Evolutionary conservation across 805 yeast genomes (phyloP), one percentile per base, ranked within the genome.

Genomic region (Candida oleophila): DNA sequence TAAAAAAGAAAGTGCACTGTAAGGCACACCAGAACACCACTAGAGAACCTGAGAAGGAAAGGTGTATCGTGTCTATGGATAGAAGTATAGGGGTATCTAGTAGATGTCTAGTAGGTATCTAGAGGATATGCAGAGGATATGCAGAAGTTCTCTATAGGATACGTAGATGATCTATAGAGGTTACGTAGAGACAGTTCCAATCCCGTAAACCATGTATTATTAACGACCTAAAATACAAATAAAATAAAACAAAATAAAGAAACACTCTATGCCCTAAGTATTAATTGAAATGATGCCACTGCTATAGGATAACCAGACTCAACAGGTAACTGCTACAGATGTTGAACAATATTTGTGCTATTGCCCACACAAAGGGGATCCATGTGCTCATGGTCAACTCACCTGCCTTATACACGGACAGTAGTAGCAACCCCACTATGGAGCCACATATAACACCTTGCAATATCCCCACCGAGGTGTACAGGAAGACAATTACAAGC

Each of bases 361-460:
- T 64, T 0, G 83, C 95, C 81, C 91, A 88, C 46, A 86, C 78
- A 53, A 92, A 76, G 0, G 99, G 98, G 5, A 92, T 81, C 99
- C 99, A 92, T 0, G 97, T 88, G 11, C 95, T 85, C 95, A 94
- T 88, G 19, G 86, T 78, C 56, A 92, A 81, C 20, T 85, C 74
- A 0, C 96, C 96, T 0, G 96, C 82, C 45, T 77, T 73, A 66
- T 91, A 91, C 5, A 90, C 77, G 1, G 89, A 87, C 32, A 84
- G 84, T 15, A 87, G 59, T 52, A 94, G 60, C 11, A 90, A 70
- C 0, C 97, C 97, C 36, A 87, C 74, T 4, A 89, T 73, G 1
- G 91, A 81, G 0, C 97, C 98, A 1, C 84, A 69, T 2, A 82
- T 66, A 38, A 87, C 70, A 0, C 87, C 97, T 55, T 82, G 88